phyloP scores from a whole-genome alignment of 2,329 filamentous ascomycete species.

The Ophiostoma himal-ulmi region DNA sequence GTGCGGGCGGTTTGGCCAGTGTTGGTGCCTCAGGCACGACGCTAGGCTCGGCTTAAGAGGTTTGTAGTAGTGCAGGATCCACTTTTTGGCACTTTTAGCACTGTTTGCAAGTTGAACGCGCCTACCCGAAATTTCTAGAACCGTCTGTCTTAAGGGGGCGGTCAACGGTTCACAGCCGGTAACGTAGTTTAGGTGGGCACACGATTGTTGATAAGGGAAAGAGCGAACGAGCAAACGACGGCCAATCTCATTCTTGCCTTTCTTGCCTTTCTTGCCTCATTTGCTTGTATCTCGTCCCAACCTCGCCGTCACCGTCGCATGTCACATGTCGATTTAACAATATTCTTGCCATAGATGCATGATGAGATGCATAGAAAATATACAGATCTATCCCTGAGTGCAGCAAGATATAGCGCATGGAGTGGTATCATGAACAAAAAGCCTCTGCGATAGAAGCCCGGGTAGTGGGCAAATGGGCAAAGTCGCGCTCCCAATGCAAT shows the following conservation, averaged over 20 bases:
- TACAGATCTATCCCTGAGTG: neutral
- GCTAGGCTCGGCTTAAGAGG: conserved; percentile 21
- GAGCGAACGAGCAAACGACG: neutral
- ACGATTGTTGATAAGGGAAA: neutral
- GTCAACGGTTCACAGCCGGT: neutral
- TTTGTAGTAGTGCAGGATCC: neutral
- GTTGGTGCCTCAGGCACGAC: conserved; percentile 21
- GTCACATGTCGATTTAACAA: neutral
- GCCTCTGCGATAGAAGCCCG: neutral
- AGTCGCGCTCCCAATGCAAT: neutral
- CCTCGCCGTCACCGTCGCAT: neutral
- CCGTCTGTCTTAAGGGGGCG: conserved; percentile 9
- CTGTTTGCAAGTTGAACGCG: neutral
- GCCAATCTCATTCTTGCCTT: neutral
- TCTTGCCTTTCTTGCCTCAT: neutral
- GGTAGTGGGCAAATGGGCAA: neutral
- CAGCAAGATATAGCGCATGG: conserved; percentile 9
- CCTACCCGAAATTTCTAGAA: conserved; percentile 21
- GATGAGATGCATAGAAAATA: neutral
- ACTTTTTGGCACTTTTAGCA: neutral
- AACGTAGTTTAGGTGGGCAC: neutral
- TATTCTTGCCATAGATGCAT: neutral
- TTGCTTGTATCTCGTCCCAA: neutral
- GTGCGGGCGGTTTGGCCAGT: conserved; percentile 12
- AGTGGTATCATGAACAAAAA: conserved; percentile 20